phyloP scores from a whole-genome alignment of 306 rosid genomes.

The Pueraria montana region DNA sequence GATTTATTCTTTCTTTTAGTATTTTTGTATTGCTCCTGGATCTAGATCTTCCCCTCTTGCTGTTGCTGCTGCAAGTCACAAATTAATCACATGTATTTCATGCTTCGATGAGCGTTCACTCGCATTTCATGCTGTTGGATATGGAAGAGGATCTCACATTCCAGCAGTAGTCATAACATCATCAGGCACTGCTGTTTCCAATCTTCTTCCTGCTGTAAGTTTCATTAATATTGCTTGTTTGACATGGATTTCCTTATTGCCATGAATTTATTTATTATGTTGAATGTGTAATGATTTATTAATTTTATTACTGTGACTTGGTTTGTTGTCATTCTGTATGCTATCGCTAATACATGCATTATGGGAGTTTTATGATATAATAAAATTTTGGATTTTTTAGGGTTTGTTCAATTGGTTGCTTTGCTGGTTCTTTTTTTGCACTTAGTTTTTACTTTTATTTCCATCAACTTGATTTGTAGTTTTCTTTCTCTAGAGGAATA shows the following conservation, averaged over 20 bases:
- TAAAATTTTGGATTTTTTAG: neutral
- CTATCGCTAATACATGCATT: constrained; percentile 22
- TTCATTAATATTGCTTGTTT: constrained; percentile 20
- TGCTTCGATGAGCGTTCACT: constrained; percentile 97
- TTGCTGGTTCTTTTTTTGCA: neutral
- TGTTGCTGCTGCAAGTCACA: constrained; percentile 93
- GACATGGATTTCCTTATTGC: neutral
- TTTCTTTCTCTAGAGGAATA: constrained; percentile 35
- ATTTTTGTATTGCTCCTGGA: constrained; percentile 98
- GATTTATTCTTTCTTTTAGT: constrained; percentile 70
- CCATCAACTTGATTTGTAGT: constrained; percentile 32
- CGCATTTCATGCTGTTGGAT: constrained; percentile 97
- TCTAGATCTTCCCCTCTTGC: constrained; percentile 99
- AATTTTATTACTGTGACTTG: neutral
- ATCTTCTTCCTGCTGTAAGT: constrained; percentile 98
- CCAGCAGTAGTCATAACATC: constrained; percentile 96
- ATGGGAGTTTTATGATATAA: neutral
- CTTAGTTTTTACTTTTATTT: constrained; percentile 33
- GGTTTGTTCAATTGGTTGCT: constrained; percentile 4
- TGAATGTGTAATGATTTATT: constrained; percentile 26
- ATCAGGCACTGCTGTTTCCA: constrained; percentile 98
- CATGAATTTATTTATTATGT: constrained; percentile 3
- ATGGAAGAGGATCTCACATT: constrained; percentile 87
- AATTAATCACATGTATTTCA: constrained; percentile 73
- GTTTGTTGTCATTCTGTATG: constrained; percentile 25